Conservation (phyloP, 2,329 filamentous ascomycete species). For the Colletotrichum tamarilloi region DNA sequence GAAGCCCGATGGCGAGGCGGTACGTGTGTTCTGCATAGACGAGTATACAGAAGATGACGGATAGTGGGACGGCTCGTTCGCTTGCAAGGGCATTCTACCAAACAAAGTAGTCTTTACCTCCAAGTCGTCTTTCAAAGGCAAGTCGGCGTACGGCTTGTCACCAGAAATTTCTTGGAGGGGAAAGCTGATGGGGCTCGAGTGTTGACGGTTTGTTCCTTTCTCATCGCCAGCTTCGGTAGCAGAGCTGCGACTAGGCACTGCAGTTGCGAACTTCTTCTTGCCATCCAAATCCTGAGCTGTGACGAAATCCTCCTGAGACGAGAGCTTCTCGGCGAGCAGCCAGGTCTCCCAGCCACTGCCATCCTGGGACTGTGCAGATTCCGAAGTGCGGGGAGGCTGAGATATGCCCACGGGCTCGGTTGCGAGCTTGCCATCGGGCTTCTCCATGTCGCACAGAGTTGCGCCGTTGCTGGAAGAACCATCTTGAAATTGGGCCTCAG, state of each 20-base stretch:
- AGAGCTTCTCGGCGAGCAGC: conserved; percentile 27
- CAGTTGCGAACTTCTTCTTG: background rate
- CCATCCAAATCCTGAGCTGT: background rate
- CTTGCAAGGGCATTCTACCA: background rate
- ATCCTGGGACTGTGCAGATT: conserved; percentile 24
- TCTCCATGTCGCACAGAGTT: background rate
- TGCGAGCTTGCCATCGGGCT: background rate
- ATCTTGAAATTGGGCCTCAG: background rate
- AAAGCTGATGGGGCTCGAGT: too few species aligned
- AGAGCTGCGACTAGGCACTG: background rate
- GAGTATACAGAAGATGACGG: conserved; percentile 32
- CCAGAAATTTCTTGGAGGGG: background rate
- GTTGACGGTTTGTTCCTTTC: too few species aligned
- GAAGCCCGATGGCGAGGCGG: background rate
- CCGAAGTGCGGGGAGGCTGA: background rate
- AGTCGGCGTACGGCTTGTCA: background rate
- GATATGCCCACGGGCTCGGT: background rate
- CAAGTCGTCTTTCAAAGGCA: background rate
- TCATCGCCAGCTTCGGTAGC: too few species aligned
- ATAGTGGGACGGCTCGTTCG: background rate
- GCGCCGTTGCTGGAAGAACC: background rate
- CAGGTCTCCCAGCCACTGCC: conserved; percentile 19
- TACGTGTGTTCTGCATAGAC: conserved; percentile 20
- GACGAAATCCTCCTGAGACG: background rate
- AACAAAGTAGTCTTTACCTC: background rate